A percentile compares a stretch with the other conserved stretches of the same genome.
Evolutionary conservation across 2,329 filamentous ascomycete species (phyloP).

Genomic region (Sarocladium kiliense): DNA sequence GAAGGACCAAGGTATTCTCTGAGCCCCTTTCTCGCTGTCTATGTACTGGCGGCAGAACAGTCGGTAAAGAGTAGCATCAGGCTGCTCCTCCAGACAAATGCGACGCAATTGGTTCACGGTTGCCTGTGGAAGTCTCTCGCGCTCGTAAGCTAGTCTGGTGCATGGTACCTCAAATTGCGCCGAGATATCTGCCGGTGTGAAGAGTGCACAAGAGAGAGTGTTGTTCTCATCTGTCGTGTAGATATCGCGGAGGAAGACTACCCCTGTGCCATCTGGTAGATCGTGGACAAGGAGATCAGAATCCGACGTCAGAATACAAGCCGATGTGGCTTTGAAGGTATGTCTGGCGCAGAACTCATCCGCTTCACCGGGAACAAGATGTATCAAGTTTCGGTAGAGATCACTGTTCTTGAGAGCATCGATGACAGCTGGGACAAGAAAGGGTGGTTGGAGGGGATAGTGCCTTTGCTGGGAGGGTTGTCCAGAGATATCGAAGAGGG

Average conservation of each 20-base stretch:
- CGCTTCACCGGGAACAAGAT: constrained; percentile 77
- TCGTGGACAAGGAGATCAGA: constrained; percentile 79
- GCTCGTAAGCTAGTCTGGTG: constrained; percentile 31
- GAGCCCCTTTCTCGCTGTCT: not conserved
- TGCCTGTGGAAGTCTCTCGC: constrained; percentile 19
- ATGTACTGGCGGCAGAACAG: constrained; percentile 4
- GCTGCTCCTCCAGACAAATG: constrained; percentile 16
- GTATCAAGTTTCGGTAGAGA: constrained; percentile 36
- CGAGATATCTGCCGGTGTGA: constrained; percentile 31
- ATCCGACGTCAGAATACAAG: constrained; percentile 69
- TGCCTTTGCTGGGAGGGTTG: constrained; percentile 12
- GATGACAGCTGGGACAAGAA: constrained; percentile 72
- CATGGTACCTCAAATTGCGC: constrained; percentile 34
- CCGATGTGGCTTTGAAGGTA: constrained; percentile 46
- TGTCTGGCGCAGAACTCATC: constrained; percentile 72
- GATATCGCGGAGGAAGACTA: constrained; percentile 66
- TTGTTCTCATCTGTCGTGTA: constrained; percentile 28
- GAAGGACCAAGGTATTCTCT: not conserved
- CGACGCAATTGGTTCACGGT: constrained; percentile 24
- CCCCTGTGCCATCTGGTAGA: constrained; percentile 53
- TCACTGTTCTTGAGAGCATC: constrained; percentile 55
- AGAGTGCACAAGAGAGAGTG: constrained; percentile 20
- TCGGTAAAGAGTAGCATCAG: not conserved
- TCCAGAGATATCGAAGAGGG: constrained; percentile 26
- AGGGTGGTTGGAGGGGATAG: constrained; percentile 49